Percentiles rank a stretch among this genome's conserved stretches.
Conservation (phyloP, 2,329 filamentous ascomycete genomes). For the Fusarium algeriense region DNA sequence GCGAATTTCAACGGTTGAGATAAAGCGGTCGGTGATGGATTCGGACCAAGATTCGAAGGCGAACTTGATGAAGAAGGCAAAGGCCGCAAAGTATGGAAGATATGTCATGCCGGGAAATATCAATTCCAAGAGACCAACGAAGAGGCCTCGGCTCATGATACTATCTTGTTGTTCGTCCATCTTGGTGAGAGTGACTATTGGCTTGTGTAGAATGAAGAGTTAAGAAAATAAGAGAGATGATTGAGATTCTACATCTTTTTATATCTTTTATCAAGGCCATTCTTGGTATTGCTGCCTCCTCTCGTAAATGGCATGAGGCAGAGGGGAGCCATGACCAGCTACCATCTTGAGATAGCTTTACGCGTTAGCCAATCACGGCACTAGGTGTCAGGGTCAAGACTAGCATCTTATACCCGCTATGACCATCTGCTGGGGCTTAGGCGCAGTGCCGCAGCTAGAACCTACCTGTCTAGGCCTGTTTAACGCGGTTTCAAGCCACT, state of each 20-base stretch:
- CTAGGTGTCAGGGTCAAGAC: background rate
- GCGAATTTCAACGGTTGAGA: slow-evolving; percentile 15
- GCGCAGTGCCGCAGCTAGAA: background rate
- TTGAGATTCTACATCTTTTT: rapidly evolving
- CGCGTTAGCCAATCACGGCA: background rate
- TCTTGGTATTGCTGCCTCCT: background rate
- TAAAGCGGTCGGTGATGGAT: background rate
- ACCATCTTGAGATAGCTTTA: background rate
- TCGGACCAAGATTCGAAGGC: background rate
- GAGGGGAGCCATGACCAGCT: background rate
- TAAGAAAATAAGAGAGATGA: background rate
- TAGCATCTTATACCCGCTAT: background rate
- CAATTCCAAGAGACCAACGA: background rate
- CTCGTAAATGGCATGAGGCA: background rate
- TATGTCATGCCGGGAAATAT: background rate
- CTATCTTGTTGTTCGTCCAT: slow-evolving; percentile 2
- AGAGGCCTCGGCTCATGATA: slow-evolving; percentile 1
- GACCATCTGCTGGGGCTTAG: background rate
- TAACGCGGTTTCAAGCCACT: background rate
- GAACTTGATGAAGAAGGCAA: background rate
- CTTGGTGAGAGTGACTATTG: too few relatives aligned
- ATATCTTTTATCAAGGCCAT: background rate
- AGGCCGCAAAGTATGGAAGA: background rate
- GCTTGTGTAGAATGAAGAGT: background rate
- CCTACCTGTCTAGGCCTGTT: too few relatives aligned